Evolutionary conservation across 2,329 filamentous ascomycete genomes (phyloP), one percentile per base, ranked within the genome.

Genomic region (Ceratocystis diversiconidia): DNA sequence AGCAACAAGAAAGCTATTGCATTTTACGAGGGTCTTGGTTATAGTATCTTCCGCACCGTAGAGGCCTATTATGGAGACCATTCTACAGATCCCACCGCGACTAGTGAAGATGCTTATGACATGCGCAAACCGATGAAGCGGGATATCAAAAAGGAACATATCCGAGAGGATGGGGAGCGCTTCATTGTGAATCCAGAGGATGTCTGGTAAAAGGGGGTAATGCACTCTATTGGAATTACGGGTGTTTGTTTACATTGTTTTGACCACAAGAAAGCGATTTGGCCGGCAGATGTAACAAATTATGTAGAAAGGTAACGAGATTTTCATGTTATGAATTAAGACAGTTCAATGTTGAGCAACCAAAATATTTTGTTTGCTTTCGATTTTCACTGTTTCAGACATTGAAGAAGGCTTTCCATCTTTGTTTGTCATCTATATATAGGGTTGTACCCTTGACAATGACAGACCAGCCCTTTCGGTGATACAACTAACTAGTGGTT

Each of bases 51-150:
- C 76, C 82, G 94, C 59, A 84, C 90, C 8, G 92, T 99, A 57
- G 85, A 90, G 71, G 88, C 88, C 71, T 99, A 99, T 75, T 99
- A 99, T 72, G 90, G 88, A 69, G 92, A 96, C 73, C 89, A 95
- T 73, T 82, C 86, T 36, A 81, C 78, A 64, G 82, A 85, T 64
- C 83, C 84, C 2, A 83, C 80, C 8, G 79, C 82, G 68, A 78
- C 78, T 17, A 83, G 84, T 62, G 91, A 95, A 75, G 92, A 97
- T 78, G 94, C 92, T 19, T 94, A 90, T 74, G 94, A 99, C 77
- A 99, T 99, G 94, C 85, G 94, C 69, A 97, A 96, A 74, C 84
- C 90, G 46, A 84, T 92, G 77, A 88, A 83, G 75, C 83, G 92
- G 72, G 94, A 99, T 76, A 83, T 81, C 74, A 82, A 86, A 65